Evolutionary conservation across 208 protist genomes (phyloP), one percentile per base, ranked within the genome.

Genomic region (Novymonas esmeraldas): DNA sequence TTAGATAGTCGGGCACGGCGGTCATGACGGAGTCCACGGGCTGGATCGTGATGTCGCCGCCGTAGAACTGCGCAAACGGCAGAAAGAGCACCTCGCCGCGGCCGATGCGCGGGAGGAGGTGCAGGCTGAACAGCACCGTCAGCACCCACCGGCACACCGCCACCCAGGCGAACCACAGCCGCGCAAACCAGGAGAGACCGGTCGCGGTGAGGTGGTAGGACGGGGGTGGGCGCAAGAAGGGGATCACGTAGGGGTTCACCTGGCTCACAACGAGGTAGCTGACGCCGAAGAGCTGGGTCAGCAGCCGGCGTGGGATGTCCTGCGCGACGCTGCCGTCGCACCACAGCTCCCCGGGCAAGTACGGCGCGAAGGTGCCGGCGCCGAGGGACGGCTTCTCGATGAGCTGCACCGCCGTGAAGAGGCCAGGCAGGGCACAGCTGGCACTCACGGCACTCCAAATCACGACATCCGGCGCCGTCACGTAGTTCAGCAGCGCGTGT

Each of bases 231-330:
- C 41, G 51, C 9, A 92, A 48, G 68, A 95, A 95, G 6, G 86
- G 89, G 46, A 95, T 82, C 13, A 95, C 87, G 55, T 90, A 83
- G 6, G 89, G 89, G 59, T 95, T 95, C 38, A 88, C 78, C 64
- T 95, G 89, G 64, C 77, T 87, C 45, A 88, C 84, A 62, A 95
- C 87, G 64, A 90, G 75, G 65, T 85, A 92, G 69, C 89, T 87
- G 11, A 93, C 84, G 51, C 85, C 75, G 61, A 93, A 95, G 28
- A 93, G 72, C 54, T 89, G 68, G 11, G 73, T 57, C n/a, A 95
- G 67, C 22, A 82, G 66, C 11, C 79, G 62, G n/a, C 70, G 81
- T 18, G 89, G 89, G 50, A 93, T 66, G 69, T 93, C 86, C 28
- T 68, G 67, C 9, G 78, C 76, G 2, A 95, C 55, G 54, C 73